Percentiles rank a stretch among this genome's conserved stretches.
Conservation (phyloP, 306 rosid species). For the Pyrus bretschneideri region DNA sequence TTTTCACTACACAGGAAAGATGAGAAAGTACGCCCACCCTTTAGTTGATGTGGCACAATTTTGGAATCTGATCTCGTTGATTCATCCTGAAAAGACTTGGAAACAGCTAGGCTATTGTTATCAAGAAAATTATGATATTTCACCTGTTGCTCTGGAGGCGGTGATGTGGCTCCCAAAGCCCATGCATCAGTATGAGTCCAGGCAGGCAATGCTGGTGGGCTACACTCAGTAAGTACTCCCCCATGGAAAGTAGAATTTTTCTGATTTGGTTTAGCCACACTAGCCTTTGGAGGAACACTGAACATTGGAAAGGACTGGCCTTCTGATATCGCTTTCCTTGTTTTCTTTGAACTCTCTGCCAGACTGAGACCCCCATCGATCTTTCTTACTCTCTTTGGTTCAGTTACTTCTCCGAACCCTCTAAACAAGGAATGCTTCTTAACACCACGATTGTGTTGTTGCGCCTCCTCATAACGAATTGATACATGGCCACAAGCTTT, state of each 20-base stretch:
- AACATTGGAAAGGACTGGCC: slow-evolving; percentile 49
- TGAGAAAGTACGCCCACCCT: slow-evolving; percentile 32
- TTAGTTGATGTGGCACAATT: slow-evolving; percentile 23
- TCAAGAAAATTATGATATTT: slow-evolving; percentile 27
- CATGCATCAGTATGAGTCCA: slow-evolving; percentile 24
- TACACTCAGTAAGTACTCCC: slow-evolving; percentile 22
- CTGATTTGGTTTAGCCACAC: slow-evolving; percentile 22
- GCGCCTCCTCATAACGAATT: slow-evolving; percentile 32
- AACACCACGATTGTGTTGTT: slow-evolving; percentile 25
- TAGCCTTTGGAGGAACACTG: slow-evolving; percentile 29
- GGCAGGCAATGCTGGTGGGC: slow-evolving; percentile 23
- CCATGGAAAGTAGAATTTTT: slow-evolving; percentile 14
- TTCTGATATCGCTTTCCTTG: slow-evolving; percentile 25
- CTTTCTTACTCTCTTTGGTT: slow-evolving; percentile 17
- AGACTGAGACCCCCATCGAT: slow-evolving; percentile 21
- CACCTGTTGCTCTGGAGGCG: slow-evolving; percentile 13
- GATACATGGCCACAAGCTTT: slow-evolving; percentile 16
- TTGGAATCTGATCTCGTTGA: slow-evolving; percentile 39
- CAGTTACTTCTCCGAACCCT: slow-evolving; percentile 33
- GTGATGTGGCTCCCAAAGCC: slow-evolving; percentile 18
- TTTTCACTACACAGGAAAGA: slow-evolving; percentile 16
- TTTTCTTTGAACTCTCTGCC: slow-evolving; percentile 15
- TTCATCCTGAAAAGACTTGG: slow-evolving; percentile 29
- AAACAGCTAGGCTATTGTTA: slow-evolving; percentile 27
- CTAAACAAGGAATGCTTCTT: slow-evolving; percentile 24